Percentiles rank a stretch among this genome's conserved stretches.
These are phyloP conservation scores for Pneumocystis jirovecii DNA, from an alignment of 1,139 yeast species.

Conservation along the genomic window DNA sequence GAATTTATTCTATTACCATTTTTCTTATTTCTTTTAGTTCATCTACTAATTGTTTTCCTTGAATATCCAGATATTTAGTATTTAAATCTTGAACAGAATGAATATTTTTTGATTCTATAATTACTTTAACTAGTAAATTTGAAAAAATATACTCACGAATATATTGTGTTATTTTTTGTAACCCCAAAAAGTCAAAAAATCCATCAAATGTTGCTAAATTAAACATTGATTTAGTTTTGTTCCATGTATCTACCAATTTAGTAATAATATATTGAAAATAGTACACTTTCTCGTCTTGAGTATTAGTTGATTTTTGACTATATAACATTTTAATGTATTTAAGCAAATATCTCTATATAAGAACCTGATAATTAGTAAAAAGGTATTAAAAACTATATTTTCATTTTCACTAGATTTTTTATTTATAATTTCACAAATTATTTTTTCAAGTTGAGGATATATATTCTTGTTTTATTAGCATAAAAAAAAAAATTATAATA, in stretches of 20 bases:
- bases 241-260: conserved; percentile 86
- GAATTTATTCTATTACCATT: conserved; percentile 3
- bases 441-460: conserved; percentile 11
- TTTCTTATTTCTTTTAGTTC: conserved; percentile 32
- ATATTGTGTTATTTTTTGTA: conserved; percentile 82
- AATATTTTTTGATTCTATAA: conserved; percentile 33
- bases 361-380: background rate
- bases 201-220: conserved; percentile 85
- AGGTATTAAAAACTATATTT: conserved; percentile 3
- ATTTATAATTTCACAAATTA: conserved; percentile 3
- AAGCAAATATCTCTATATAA: background rate
- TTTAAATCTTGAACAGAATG: conserved; percentile 56
- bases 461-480: conserved; percentile 3
- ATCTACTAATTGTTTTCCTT: conserved; percentile 58
- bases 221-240: conserved; percentile 70
- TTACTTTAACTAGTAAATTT: background rate
- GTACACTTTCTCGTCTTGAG: conserved; percentile 44
- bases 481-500: background rate
- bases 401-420: conserved; percentile 2
- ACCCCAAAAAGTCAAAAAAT: conserved; percentile 96
- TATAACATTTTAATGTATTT: conserved; percentile 25
- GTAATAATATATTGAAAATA: conserved; percentile 78
- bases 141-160: conserved; percentile 43
- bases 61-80: conserved; percentile 79
- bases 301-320: conserved; percentile 68